Base-by-base conservation (phyloP, 2,329 filamentous ascomycete genomes). In the Colletotrichum destructivum region DNA sequence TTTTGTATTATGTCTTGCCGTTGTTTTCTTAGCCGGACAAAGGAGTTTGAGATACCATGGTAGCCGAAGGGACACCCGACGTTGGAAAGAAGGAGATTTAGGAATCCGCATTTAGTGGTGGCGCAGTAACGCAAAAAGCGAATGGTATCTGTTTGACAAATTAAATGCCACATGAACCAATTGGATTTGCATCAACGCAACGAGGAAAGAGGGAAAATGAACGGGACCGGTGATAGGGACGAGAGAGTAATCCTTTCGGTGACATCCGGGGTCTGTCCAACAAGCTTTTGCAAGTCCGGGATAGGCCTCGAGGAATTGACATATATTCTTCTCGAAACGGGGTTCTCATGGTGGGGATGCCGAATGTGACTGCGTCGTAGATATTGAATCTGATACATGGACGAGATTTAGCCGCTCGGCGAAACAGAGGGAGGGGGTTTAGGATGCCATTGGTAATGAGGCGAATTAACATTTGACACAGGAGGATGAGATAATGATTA, bases 11-110 rank as follows among this genome's bases (percentile, higher is more conserved):
- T n/a, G 31, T 31, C 57, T 52, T 49, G 21, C 6, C 42, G 13
- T 49, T 42, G 7, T 49, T 42, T 46, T 65, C 54, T 56, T 62
- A 49, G 35, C 31, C 18, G 66, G 51, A 35, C 54, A 52, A 56
- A 42, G 69, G 69, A 71, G 69, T 69, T 71, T 64, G 65, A 71
- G 57, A 71, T 71, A 71, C 69, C 69, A 71, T 62, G 69, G 59
- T 59, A 63, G 57, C 55, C 57, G 38, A 62, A 52, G 51, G 44
- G 46, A 49, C 26, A 59, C 42, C 57, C 67, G 51, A 71, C 57
- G 57, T 57, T 49, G 52, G 31, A 60, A 47, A 52, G 46, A 59
- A 35, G 31, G 47, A 62, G 44, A n/a, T 23, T 15, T 2, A 57
- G 42, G 66, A 57, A 55, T 31, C 38, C 11, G 46, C 16, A 62